These are phyloP conservation scores for Fusarium solani-melongenae DNA, from an alignment of 2,329 filamentous ascomycete genomes.

Conservation along the genomic window DNA sequence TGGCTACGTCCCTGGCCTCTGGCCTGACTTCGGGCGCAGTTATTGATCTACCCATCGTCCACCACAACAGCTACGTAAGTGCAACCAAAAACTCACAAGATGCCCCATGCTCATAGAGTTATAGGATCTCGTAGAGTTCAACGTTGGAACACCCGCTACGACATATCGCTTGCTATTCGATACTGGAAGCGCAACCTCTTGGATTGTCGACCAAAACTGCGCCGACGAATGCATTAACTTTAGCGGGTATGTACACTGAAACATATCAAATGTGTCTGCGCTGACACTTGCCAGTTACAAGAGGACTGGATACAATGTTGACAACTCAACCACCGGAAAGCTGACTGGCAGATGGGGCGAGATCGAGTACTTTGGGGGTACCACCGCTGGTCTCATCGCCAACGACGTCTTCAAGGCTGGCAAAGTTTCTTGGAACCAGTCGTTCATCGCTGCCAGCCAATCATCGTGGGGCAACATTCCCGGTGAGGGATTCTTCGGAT, in stretches of 20 bases:
- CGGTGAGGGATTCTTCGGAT: slow-evolving; percentile 50
- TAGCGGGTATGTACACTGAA: slow-evolving; percentile 7
- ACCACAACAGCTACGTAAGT: slow-evolving; percentile 24
- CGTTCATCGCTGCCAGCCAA: slow-evolving; percentile 46
- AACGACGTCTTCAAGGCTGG: slow-evolving; percentile 42
- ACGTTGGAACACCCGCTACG: slow-evolving; percentile 45
- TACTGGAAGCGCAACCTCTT: slow-evolving; percentile 50
- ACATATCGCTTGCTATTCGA: slow-evolving; percentile 48
- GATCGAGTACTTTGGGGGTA: slow-evolving; percentile 49
- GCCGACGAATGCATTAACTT: slow-evolving; percentile 43
- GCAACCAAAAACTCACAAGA: background rate
- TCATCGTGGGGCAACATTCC: slow-evolving; percentile 45
- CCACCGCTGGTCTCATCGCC: slow-evolving; percentile 39
- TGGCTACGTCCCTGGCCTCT: background rate
- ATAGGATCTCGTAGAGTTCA: slow-evolving; percentile 15
- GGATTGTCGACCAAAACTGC: slow-evolving; percentile 46
- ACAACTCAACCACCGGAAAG: slow-evolving; percentile 40
- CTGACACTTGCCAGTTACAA: slow-evolving; percentile 32
- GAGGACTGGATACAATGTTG: slow-evolving; percentile 43
- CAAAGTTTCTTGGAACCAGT: slow-evolving; percentile 43
- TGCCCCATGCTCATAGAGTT: background rate
- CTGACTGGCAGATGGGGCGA: slow-evolving; percentile 35
- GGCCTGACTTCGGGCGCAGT: background rate
- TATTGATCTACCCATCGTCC: slow-evolving; percentile 25
- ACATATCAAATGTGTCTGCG: background rate